Base-by-base conservation (phyloP, 352 stramenopile species). In the Pythium scleroteichum region DNA sequence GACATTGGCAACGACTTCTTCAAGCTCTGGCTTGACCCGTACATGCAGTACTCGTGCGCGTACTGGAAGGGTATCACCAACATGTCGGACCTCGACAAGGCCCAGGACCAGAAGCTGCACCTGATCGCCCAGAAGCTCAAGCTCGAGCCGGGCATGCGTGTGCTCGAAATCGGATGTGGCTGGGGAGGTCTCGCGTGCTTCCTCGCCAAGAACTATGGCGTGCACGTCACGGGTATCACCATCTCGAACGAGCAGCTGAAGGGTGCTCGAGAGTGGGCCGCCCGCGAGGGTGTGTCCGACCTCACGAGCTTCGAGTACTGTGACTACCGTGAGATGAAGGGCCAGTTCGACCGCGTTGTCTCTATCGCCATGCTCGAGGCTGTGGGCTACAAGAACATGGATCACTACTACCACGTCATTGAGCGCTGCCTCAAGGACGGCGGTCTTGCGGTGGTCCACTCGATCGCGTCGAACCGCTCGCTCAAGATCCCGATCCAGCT, bases 241-340 rank as follows among this genome's bases (percentile, higher is more conserved):
- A 94, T 96, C 64, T 95, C 85, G 35, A 92, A 90, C 65, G 88
- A 96, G 71, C 88, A 96, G 68, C 80, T 95, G 52, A 94, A 92
- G 79, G 86, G 87, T 4, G 88, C 87, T 0, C 82, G 81, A 40
- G 76, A 91, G 58, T 91, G 85, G 76, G 85, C 89, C 20, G 65
- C 75, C 45, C 76, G 75, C n/a, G 77, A 92, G 33, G 87, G 87
- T 29, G 80, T 96, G 32, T 90, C 76, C 52, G 69, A 95, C 71
- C 74, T 94, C 54, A 93, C 89, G 22, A 91, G 83, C 68, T 94
- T 96, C 57, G 84, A 94, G 73, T 94, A 94, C 71, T 92, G 82
- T 70, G 88, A 96, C 76, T 96, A 96, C 78, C 85, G 88, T 45
- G 80, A 93, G 67, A 94, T 96, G 82, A 72, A 80, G 51, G 79